Evolutionary conservation across 2,329 filamentous ascomycete species (phyloP).

Genomic region (Fusarium sp.): DNA sequence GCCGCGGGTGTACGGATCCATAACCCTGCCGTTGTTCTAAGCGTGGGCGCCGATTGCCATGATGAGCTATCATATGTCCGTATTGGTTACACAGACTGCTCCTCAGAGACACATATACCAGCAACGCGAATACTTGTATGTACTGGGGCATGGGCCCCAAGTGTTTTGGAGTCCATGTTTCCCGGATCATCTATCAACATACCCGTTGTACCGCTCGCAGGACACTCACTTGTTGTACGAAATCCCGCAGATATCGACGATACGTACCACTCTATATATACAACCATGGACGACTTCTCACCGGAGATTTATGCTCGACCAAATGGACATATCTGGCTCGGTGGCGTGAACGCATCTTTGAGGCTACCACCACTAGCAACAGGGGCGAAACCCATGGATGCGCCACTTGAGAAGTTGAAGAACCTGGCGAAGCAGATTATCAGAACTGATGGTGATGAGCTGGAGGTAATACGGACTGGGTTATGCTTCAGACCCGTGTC

Average conservation of each 20-base stretch:
- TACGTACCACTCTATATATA: slow-evolving; percentile 76
- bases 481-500: slow-evolving; percentile 81
- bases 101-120: slow-evolving; percentile 62
- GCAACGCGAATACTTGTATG: slow-evolving; percentile 74
- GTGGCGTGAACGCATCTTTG: slow-evolving; percentile 74
- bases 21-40: slow-evolving; percentile 68
- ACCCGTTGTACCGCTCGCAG: slow-evolving; percentile 67
- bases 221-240: slow-evolving; percentile 76
- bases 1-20: slow-evolving; percentile 72
- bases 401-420: slow-evolving; percentile 60
- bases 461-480: slow-evolving; percentile 71
- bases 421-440: slow-evolving; percentile 61
- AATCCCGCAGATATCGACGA: slow-evolving; percentile 61
- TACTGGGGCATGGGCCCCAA: slow-evolving; percentile 76
- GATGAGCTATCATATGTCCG: slow-evolving; percentile 63
- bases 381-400: slow-evolving; percentile 23
- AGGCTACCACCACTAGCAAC: slow-evolving; percentile 63
- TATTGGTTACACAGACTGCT: slow-evolving; percentile 57
- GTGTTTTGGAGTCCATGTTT: slow-evolving; percentile 74
- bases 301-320: slow-evolving; percentile 77
- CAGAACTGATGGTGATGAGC: slow-evolving; percentile 54
- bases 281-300: slow-evolving; percentile 68
- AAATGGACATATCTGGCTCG: slow-evolving; percentile 77
- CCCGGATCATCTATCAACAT: slow-evolving; percentile 62
- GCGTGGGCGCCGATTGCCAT: slow-evolving; percentile 60